Base-by-base conservation (phyloP, 2,329 filamentous ascomycete species). In the Aspergillus persii region DNA sequence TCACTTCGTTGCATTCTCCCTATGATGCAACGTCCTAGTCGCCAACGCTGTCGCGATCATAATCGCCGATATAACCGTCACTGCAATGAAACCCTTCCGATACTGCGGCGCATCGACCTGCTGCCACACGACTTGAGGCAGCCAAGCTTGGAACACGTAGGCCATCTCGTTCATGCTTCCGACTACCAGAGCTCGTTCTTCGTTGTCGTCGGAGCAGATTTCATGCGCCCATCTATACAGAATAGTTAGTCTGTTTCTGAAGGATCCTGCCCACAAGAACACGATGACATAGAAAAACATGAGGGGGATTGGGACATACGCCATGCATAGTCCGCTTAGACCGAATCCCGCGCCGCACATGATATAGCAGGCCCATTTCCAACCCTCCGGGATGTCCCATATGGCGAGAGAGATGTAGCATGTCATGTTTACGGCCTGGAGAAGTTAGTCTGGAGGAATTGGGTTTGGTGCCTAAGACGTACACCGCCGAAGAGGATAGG, bases 111-210 rank as follows among this genome's bases (percentile, higher is more conserved):
- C 84, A 58, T 89, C 85, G 0, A 86, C 78, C 67, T 87, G 84
- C 73, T 86, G 83, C 87, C 86, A 89, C 8, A 89, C 80, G 8
- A 89, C 69, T 33, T 88, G 78, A 6, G 88, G 88, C 47, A 91
- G 70, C 87, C 87, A 90, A 0, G 87, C 85, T 67, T 90, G 86
- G 48, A 91, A 73, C 1, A 89, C 86, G 60, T 89, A 89, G 0
- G 86, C 87, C 76, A 90, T 82, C 68, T 88, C 83, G 60, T 90
- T 90, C 85, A 90, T 90, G 15, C 79, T 75, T 0, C 80, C 87
- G 0, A 87, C 81, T 0, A 90, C 86, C 3, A 91, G 76, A 0
- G 88, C 86, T 8, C 87, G 77, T 73, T 90, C 87, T 70, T 90
- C 87, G 56, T 86, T 84, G 50, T 87, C 80, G 3, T 74, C 74